Conservation (phyloP, 2,329 filamentous ascomycete species). For the Decorospora gaudefroyi region DNA sequence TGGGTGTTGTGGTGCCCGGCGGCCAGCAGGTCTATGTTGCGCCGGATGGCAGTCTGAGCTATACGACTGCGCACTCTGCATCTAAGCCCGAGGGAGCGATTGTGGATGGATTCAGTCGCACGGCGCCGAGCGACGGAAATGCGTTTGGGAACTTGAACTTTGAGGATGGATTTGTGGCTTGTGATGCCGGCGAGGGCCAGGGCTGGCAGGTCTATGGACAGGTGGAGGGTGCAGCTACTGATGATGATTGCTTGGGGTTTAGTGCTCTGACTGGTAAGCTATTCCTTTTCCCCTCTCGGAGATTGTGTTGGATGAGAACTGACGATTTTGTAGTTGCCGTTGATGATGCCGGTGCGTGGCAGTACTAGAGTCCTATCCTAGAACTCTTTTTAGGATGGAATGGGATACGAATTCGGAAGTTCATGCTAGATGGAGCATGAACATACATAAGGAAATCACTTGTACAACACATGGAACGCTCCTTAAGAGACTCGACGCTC, state of each 20-base stretch:
- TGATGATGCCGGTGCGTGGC: constrained; percentile 41
- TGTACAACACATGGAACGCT: constrained; percentile 18
- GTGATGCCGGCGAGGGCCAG: constrained; percentile 30
- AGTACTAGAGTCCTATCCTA: constrained; percentile 35
- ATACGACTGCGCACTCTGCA: constrained; percentile 60
- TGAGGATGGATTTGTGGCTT: constrained; percentile 42
- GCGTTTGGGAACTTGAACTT: constrained; percentile 37
- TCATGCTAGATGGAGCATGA: background rate
- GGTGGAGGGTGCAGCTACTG: constrained; percentile 24
- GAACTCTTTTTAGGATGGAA: constrained; percentile 11
- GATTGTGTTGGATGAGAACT: constrained; percentile 1
- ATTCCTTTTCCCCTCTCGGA: background rate
- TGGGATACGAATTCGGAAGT: constrained; percentile 2
- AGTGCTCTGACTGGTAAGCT: constrained; percentile 40
- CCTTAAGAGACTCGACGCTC: constrained; percentile 17
- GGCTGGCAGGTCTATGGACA: constrained; percentile 45
- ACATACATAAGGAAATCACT: constrained; percentile 8
- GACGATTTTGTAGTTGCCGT: constrained; percentile 23
- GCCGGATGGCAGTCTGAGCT: constrained; percentile 59
- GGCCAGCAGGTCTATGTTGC: constrained; percentile 65
- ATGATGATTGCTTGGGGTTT: constrained; percentile 43
- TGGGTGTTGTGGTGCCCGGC: constrained; percentile 62
- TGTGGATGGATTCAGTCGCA: constrained; percentile 55
- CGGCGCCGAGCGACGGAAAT: constrained; percentile 19
- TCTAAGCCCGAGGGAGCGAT: constrained; percentile 58